Evolutionary conservation across 116 monocot genomes (phyloP).

Genomic region (Posidonia oceanica): DNA sequence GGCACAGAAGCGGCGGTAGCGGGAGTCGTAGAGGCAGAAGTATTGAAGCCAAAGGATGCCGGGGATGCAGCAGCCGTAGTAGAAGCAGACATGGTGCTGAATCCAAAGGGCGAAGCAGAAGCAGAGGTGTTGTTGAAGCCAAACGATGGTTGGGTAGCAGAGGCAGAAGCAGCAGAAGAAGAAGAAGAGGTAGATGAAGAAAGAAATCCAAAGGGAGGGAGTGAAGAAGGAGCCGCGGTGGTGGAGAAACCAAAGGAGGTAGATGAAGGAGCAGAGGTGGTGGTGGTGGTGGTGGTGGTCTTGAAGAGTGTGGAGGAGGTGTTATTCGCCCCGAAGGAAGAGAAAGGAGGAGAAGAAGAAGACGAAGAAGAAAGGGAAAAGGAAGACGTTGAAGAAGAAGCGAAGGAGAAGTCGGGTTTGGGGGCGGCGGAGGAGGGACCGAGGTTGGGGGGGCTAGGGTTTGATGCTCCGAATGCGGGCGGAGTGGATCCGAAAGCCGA

Average conservation of each 20-base stretch:
- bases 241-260: neutral
- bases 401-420: neutral
- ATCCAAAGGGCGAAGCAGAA: neutral
- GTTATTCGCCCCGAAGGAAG: neutral
- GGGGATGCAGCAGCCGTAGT: neutral
- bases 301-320: neutral
- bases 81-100: neutral
- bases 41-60: slow-evolving; percentile 2
- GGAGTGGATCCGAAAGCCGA: neutral
- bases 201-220: neutral
- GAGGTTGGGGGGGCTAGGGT: slow-evolving; percentile 2
- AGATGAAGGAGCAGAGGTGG: neutral
- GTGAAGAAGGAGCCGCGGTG: slow-evolving; percentile 2
- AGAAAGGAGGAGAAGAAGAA: neutral
- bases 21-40: neutral
- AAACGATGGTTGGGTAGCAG: neutral
- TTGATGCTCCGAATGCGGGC: slow-evolving; percentile 1
- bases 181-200: neutral
- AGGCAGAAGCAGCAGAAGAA: neutral
- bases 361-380: neutral
- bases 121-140: slow-evolving; percentile 2
- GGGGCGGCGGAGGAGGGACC: neutral
- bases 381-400: neutral
- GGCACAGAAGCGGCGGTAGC: neutral
- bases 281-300: neutral